A percentile compares a stretch with the other conserved stretches of the same genome.
Conservation (phyloP, 2,329 filamentous ascomycete species). For the Plenodomus tracheiphilus region DNA sequence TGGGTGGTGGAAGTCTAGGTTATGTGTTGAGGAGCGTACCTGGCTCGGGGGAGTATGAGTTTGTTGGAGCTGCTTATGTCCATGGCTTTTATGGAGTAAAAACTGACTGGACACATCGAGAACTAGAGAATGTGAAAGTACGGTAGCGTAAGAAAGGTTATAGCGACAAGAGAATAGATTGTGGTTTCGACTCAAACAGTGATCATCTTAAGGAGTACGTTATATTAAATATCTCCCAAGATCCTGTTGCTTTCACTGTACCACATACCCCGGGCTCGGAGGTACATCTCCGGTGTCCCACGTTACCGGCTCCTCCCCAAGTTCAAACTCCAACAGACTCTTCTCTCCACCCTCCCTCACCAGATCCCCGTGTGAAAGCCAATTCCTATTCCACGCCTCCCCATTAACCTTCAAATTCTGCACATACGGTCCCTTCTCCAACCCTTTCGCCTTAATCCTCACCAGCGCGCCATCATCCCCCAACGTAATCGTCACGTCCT, state of each 20-base stretch:
- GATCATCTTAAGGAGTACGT: background rate
- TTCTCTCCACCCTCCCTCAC: conserved; percentile 48
- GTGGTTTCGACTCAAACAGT: too few relatives aligned
- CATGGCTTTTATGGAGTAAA: too few relatives aligned
- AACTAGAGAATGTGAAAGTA: too few relatives aligned
- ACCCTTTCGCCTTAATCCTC: conserved; percentile 57
- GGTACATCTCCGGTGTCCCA: conserved; percentile 53
- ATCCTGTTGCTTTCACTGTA: background rate
- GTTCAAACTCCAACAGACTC: conserved; percentile 51
- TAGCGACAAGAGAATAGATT: too few relatives aligned
- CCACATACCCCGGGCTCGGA: conserved; percentile 52
- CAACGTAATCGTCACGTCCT: conserved; percentile 61
- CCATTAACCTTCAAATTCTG: conserved; percentile 69
- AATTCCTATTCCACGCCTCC: conserved; percentile 61
- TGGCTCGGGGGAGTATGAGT: too few relatives aligned
- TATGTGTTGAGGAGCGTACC: too few relatives aligned
- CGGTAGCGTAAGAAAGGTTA: too few relatives aligned
- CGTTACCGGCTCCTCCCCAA: conserved; percentile 44
- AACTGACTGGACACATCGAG: too few relatives aligned
- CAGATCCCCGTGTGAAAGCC: conserved; percentile 68
- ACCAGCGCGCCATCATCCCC: conserved; percentile 52
- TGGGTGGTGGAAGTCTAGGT: too few relatives aligned
- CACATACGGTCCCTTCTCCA: conserved; percentile 57
- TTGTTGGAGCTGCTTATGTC: too few relatives aligned
- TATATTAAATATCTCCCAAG: background rate